A percentile compares a stretch with the other conserved stretches of the same genome.
Evolutionary conservation across 805 yeast genomes (phyloP).

Genomic region (Allodekkera sacchari): DNA sequence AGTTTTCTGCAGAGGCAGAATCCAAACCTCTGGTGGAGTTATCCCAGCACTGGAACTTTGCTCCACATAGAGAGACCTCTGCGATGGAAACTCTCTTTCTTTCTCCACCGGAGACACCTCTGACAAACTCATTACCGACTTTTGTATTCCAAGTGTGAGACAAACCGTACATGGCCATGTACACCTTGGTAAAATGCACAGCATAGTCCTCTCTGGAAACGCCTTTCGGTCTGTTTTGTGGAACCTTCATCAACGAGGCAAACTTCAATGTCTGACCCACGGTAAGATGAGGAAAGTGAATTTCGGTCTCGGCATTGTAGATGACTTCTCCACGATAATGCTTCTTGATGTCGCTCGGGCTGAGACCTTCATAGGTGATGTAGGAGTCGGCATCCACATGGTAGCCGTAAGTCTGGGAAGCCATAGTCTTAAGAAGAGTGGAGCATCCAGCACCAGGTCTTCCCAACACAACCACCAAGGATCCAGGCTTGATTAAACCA

Average conservation of each 20-base stretch:
- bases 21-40: conserved; percentile 61
- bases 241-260: conserved; percentile 52
- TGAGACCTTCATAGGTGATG: conserved; percentile 45
- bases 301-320: conserved; percentile 59
- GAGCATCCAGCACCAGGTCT: conserved; percentile 78
- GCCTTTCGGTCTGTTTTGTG: conserved; percentile 48
- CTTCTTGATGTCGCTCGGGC: conserved; percentile 37
- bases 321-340: conserved; percentile 61
- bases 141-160: conserved; percentile 44
- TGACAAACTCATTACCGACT: conserved; percentile 50
- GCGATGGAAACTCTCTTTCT: conserved; percentile 54
- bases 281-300: conserved; percentile 57
- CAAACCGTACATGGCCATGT: conserved; percentile 20
- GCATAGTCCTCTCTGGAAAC: conserved; percentile 43
- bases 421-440: conserved; percentile 50
- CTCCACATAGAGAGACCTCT: conserved; percentile 31
- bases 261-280: conserved; percentile 57
- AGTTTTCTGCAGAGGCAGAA: conserved; percentile 55
- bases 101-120: conserved; percentile 61
- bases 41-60: conserved; percentile 44
- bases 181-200: conserved; percentile 33
- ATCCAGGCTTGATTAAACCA: conserved; percentile 51
- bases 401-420: conserved; percentile 53
- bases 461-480: conserved; percentile 60
- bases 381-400: conserved; percentile 35